phyloP scores from a whole-genome alignment of 306 rosid species.

The Corylus avellana region DNA sequence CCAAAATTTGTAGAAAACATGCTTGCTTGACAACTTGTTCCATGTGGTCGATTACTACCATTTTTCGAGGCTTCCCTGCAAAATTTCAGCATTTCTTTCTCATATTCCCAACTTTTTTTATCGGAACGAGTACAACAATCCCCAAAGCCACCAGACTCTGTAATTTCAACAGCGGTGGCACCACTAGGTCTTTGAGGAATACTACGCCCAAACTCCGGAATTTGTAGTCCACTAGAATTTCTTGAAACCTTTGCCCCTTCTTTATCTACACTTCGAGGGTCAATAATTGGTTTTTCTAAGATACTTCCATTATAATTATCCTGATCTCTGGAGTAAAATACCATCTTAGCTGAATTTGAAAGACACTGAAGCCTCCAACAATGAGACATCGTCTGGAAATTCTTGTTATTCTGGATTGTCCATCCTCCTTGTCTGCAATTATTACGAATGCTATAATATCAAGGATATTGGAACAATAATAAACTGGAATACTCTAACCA shows the following conservation, averaged over 20 bases:
- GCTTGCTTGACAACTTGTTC: slow-evolving; percentile 30
- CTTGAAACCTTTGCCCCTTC: not conserved
- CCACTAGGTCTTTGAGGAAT: slow-evolving; percentile 16
- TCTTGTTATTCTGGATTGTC: slow-evolving; percentile 33
- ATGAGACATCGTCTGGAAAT: not conserved
- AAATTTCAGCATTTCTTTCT: slow-evolving; percentile 14
- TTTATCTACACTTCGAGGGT: not conserved
- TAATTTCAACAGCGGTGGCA: not conserved
- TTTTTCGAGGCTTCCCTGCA: not conserved
- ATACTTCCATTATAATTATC: not conserved
- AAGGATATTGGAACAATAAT: not conserved
- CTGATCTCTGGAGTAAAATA: not conserved
- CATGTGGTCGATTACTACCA: not conserved
- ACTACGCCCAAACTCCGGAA: slow-evolving; percentile 12
- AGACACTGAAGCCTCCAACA: not conserved
- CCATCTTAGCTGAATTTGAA: slow-evolving; percentile 3
- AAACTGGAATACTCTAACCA: not conserved
- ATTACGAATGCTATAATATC: slow-evolving; percentile 28
- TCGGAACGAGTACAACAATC: too few relatives aligned
- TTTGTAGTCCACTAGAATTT: slow-evolving; percentile 28
- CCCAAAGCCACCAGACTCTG: slow-evolving; percentile 21
- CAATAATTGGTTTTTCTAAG: not conserved
- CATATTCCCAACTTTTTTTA: too few relatives aligned
- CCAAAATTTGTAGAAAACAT: slow-evolving; percentile 22
- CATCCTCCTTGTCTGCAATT: slow-evolving; percentile 49